Evolutionary conservation across 73 alveolate species (phyloP).

Genomic region (Tetrahymena thermophila): DNA sequence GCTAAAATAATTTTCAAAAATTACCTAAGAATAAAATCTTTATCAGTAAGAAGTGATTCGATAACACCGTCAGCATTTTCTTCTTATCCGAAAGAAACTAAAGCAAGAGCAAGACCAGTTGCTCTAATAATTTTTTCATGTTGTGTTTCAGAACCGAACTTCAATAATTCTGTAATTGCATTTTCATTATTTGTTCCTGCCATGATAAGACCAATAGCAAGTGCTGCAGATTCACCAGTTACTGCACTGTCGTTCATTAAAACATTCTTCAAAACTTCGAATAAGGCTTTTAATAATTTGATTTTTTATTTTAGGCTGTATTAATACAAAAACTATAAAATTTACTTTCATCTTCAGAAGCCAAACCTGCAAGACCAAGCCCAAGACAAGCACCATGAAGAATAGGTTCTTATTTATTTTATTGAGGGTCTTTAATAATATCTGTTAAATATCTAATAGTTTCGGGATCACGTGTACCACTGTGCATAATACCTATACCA

Average conservation of each 20-base stretch:
- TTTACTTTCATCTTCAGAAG: slow-evolving; percentile 67
- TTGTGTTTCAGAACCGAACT: slow-evolving; percentile 50
- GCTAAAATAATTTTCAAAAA: no score
- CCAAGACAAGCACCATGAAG: slow-evolving; percentile 93
- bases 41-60: slow-evolving; percentile 62
- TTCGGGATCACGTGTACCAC: slow-evolving; percentile 23
- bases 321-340: neutral
- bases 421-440: neutral
- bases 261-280: slow-evolving; percentile 64
- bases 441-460: neutral
- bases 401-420: slow-evolving; percentile 64
- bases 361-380: slow-evolving; percentile 83
- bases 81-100: slow-evolving; percentile 77
- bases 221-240: slow-evolving; percentile 93
- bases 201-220: slow-evolving; percentile 81
- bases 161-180: slow-evolving; percentile 61
- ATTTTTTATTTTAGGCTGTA: neutral
- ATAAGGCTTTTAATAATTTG: neutral
- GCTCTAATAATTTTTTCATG: slow-evolving; percentile 75
- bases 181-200: slow-evolving; percentile 78
- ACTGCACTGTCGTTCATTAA: slow-evolving; percentile 77
- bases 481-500: slow-evolving; percentile 30
- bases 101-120: slow-evolving; percentile 75
- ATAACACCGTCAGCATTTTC: slow-evolving; percentile 84
- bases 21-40: slow-evolving; percentile 72